A percentile compares a stretch with the other conserved stretches of the same genome.
Evolutionary conservation across 83 land plant genomes (phyloP).

Genomic region (Picea abies): DNA sequence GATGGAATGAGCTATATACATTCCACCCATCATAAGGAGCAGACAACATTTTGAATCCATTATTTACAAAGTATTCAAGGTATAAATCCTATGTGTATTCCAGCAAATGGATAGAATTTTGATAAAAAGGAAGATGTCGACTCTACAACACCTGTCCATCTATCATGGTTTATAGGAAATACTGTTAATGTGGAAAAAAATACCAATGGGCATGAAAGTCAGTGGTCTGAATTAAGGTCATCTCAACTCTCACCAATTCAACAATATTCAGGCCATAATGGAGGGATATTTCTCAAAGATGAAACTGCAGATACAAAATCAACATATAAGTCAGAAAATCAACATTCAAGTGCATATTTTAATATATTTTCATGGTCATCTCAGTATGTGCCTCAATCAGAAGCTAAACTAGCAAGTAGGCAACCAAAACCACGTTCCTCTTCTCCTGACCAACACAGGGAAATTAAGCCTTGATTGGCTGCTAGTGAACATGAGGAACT

Average conservation of each 20-base stretch:
- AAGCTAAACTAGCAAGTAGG: constrained; percentile 31
- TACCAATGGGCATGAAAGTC: constrained; percentile 3
- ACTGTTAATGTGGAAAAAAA: background rate
- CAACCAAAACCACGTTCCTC: constrained; percentile 23
- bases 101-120: constrained; percentile 2
- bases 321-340: constrained; percentile 4
- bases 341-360: background rate
- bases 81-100: background rate
- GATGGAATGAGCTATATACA: constrained; percentile 16
- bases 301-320: constrained; percentile 9
- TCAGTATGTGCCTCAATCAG: constrained; percentile 22
- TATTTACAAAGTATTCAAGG: constrained; percentile 1
- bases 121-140: constrained; percentile 10
- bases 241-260: background rate
- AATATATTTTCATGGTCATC: background rate
- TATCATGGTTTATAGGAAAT: constrained; percentile 1
- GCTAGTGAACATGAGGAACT: constrained; percentile 49
- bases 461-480: constrained; percentile 14
- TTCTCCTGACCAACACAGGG: constrained; percentile 17
- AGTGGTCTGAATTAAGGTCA: constrained; percentile 9
- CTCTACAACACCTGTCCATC: background rate
- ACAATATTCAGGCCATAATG: constrained; percentile 11
- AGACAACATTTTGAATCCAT: background rate
- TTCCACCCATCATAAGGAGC: constrained; percentile 19
- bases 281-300: constrained; percentile 17